Evolutionary conservation across 257 asterid genomes (phyloP).

Genomic region (Linaria vulgaris): DNA sequence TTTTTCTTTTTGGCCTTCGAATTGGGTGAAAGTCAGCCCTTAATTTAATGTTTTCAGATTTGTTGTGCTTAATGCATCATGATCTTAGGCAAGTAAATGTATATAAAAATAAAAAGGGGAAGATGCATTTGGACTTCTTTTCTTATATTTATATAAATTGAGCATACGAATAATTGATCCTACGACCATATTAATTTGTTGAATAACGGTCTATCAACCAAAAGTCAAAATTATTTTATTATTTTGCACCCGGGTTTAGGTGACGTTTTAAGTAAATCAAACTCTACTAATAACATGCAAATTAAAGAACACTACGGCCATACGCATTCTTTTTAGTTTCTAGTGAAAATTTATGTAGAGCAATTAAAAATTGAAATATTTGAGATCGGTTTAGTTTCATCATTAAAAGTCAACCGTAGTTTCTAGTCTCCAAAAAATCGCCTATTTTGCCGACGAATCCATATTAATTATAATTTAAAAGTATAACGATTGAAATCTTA

Average conservation of each 20-base stretch:
- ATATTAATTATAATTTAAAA: too few species aligned
- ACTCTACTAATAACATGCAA: too few species aligned
- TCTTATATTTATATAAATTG: slow-evolving; percentile 15
- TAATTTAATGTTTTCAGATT: slow-evolving; percentile 21
- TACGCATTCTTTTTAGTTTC: too few species aligned
- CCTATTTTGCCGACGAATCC: too few species aligned
- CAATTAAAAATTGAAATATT: too few species aligned
- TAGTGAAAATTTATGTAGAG: too few species aligned
- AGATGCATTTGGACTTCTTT: slow-evolving; percentile 17
- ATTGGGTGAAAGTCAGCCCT: slow-evolving; percentile 40
- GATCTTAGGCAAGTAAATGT: not conserved
- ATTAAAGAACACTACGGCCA: too few species aligned
- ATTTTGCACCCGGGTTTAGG: not conserved
- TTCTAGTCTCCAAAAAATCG: too few species aligned
- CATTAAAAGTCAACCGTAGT: too few species aligned
- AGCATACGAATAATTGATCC: slow-evolving; percentile 14
- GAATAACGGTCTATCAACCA: not conserved
- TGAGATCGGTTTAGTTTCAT: too few species aligned
- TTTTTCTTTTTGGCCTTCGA: slow-evolving; percentile 29
- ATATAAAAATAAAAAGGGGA: slow-evolving; percentile 2
- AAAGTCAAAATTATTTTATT: not conserved
- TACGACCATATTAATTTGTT: not conserved
- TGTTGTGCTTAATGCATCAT: slow-evolving; percentile 19
- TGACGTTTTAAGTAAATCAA: too few species aligned
- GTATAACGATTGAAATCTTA: too few species aligned